A percentile compares a stretch with the other conserved stretches of the same genome.
Conservation (phyloP, 2,329 filamentous ascomycete genomes). For the Aspergillus ruber region DNA sequence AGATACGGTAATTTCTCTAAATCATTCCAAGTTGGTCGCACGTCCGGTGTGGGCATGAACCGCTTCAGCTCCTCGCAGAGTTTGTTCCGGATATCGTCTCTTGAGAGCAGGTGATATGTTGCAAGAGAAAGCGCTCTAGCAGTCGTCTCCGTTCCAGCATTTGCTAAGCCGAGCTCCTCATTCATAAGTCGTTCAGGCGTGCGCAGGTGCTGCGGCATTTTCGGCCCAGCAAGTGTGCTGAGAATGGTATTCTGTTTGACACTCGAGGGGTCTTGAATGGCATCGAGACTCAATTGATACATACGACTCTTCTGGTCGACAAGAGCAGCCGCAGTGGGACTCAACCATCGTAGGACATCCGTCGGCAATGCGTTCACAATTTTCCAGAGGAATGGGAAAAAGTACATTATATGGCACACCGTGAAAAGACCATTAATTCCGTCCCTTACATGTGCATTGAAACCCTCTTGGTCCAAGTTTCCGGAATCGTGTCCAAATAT, state of each 20-base stretch:
- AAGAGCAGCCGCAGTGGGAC: constrained; percentile 10
- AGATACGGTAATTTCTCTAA: constrained; percentile 39
- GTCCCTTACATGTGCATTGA: constrained; percentile 14
- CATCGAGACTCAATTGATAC: constrained; percentile 1
- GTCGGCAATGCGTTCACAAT: constrained; percentile 13
- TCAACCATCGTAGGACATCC: constrained; percentile 5
- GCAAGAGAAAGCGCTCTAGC: constrained; percentile 21
- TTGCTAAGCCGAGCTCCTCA: constrained; percentile 33
- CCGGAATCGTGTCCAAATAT: constrained; percentile 25
- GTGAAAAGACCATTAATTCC: constrained; percentile 14
- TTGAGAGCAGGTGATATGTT: constrained; percentile 20
- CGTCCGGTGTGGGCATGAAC: constrained; percentile 20
- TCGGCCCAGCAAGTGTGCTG: constrained; percentile 8
- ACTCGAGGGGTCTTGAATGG: constrained; percentile 4
- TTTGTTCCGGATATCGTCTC: constrained; percentile 10
- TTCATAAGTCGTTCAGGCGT: constrained; percentile 25
- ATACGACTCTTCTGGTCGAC: constrained; percentile 11
- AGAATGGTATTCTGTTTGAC: constrained; percentile 7
- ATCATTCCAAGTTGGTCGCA: constrained; percentile 18
- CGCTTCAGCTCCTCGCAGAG: constrained; percentile 22
- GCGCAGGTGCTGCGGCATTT: constrained; percentile 13
- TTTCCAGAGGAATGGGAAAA: constrained; percentile 16
- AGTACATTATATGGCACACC: constrained; percentile 11
- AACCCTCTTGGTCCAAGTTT: constrained; percentile 26
- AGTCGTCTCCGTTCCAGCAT: constrained; percentile 37